Evolutionary conservation across 2,329 filamentous ascomycete genomes (phyloP).

Genomic region (Talaromyces sp.): DNA sequence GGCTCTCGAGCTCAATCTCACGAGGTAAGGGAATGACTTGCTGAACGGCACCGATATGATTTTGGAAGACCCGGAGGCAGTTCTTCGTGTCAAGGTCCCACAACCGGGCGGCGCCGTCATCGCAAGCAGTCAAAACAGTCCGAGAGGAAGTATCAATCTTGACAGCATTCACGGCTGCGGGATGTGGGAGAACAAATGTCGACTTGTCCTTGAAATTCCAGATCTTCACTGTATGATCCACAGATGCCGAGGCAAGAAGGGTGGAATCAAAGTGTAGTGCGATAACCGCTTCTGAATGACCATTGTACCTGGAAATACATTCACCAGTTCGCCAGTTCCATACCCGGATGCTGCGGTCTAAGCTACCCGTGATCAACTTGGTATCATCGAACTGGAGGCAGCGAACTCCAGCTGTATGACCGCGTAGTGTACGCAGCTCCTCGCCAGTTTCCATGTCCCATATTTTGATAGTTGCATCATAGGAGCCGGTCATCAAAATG

Average conservation of each 20-base stretch:
- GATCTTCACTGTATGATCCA: conserved; percentile 86
- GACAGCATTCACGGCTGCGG: conserved; percentile 96
- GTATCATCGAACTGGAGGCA: conserved; percentile 91
- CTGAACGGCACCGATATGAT: conserved; percentile 94
- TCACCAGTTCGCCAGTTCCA: conserved; percentile 97
- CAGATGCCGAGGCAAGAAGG: conserved; percentile 83
- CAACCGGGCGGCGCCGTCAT: conserved; percentile 86
- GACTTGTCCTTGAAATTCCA: conserved; percentile 89
- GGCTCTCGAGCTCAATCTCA: conserved; percentile 87
- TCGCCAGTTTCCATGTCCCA: conserved; percentile 91
- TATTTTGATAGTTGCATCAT: conserved; percentile 92
- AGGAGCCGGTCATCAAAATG: conserved; percentile 89
- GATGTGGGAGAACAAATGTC: conserved; percentile 77
- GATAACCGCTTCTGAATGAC: conserved; percentile 81
- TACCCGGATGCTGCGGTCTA: conserved; percentile 84
- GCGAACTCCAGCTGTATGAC: conserved; percentile 81
- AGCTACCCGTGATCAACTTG: conserved; percentile 85
- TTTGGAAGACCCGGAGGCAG: conserved; percentile 77
- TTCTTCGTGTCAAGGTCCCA: conserved; percentile 88
- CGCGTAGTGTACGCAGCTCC: conserved; percentile 79
- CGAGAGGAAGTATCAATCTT: conserved; percentile 79
- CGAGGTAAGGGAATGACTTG: conserved; percentile 81
- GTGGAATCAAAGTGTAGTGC: conserved; percentile 84
- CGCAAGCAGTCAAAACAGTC: conserved; percentile 88
- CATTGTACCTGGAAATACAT: conserved; percentile 77